Evolutionary conservation across 139 green algal species (phyloP).

Genomic region (Haematococcus lacustris): DNA sequence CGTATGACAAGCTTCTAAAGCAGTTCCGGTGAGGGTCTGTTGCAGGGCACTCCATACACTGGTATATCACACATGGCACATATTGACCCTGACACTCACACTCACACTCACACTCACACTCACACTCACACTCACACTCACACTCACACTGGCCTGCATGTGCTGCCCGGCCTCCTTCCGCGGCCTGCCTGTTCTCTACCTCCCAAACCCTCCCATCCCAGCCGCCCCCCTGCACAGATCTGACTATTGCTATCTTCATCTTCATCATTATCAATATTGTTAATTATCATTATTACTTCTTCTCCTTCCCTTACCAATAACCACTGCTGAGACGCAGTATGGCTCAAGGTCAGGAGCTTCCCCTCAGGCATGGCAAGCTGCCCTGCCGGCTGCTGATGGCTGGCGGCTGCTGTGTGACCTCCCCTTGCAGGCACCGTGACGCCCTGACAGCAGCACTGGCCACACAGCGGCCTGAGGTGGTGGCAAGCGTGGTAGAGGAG

Average conservation of each 20-base stretch:
- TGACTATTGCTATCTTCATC: too few species aligned
- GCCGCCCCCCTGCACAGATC: too few species aligned
- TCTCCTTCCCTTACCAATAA: too few species aligned
- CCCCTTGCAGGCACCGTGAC: constrained; percentile 49
- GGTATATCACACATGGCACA: not conserved
- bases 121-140: not conserved
- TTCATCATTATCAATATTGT: too few species aligned
- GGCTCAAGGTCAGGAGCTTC: not conserved
- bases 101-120: not conserved
- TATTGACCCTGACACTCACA: not conserved
- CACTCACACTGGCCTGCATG: not conserved
- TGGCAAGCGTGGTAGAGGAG: constrained; percentile 77
- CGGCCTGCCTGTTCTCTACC: not conserved
- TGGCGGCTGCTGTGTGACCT: not conserved
- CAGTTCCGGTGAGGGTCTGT: constrained; percentile 39
- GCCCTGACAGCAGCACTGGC: constrained; percentile 74
- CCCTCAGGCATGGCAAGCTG: not conserved
- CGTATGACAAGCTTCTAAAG: constrained; percentile 67
- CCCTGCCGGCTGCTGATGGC: not conserved
- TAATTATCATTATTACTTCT: too few species aligned
- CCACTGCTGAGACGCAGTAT: not conserved
- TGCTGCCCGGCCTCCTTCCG: too few species aligned
- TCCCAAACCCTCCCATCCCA: not conserved
- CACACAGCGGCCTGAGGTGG: constrained; percentile 51
- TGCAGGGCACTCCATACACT: not conserved